Evolutionary conservation across 495 filamentous ascomycete genomes (phyloP).

Genomic region (Penicillium samsonianum): DNA sequence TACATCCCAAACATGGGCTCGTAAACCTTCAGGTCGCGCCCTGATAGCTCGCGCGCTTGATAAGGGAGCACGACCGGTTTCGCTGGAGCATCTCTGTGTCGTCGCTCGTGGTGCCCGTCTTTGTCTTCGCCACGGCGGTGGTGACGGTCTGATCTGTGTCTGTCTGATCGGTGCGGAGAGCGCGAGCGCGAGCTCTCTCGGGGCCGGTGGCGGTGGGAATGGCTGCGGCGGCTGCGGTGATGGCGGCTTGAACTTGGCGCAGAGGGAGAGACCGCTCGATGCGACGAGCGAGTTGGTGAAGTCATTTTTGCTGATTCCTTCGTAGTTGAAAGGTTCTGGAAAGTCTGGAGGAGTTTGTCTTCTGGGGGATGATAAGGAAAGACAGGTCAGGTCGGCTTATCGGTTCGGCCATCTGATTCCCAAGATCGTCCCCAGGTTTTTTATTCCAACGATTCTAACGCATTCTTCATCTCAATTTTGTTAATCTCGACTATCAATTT

Average conservation of each 20-base stretch:
- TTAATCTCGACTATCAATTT: neutral
- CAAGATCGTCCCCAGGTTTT: neutral
- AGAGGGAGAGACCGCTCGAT: slow-evolving; percentile 13
- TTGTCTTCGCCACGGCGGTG: slow-evolving; percentile 18
- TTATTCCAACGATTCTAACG: neutral
- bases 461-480: neutral
- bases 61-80: slow-evolving; percentile 59
- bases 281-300: slow-evolving; percentile 22
- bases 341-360: slow-evolving; percentile 10
- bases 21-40: slow-evolving; percentile 62
- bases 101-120: slow-evolving; percentile 16
- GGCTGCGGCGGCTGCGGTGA: slow-evolving; percentile 28
- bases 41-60: slow-evolving; percentile 62
- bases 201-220: slow-evolving; percentile 30
- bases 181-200: slow-evolving; percentile 29
- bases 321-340: neutral
- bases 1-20: slow-evolving; percentile 80
- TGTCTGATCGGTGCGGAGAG: slow-evolving; percentile 31
- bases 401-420: neutral
- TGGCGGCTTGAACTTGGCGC: slow-evolving; percentile 19
- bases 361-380: neutral
- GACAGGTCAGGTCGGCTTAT: slow-evolving; percentile 2
- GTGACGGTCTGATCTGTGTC: slow-evolving; percentile 27
- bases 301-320: slow-evolving; percentile 21
- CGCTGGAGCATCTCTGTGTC: slow-evolving; percentile 15